These are phyloP conservation scores for Nicotiana tomentosiformis DNA, from an alignment of 257 asterid species.

Conservation along the genomic window DNA sequence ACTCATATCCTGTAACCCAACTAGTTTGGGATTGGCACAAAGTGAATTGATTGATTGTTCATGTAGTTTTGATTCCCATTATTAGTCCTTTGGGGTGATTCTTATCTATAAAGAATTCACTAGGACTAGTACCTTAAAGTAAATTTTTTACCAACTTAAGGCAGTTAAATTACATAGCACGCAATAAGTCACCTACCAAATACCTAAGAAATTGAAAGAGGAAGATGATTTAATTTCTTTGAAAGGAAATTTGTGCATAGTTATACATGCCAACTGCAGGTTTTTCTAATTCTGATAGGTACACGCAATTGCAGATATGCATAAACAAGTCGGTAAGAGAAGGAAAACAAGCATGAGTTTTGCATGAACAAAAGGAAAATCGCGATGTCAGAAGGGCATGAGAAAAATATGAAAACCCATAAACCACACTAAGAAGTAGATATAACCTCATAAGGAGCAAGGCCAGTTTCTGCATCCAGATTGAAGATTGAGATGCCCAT, in stretches of 20 bases:
- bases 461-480: conserved; percentile 42
- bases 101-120: neutral
- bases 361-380: neutral
- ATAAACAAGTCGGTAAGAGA: neutral
- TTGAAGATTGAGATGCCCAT: conserved; percentile 57
- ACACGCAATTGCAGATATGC: neutral
- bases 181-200: neutral
- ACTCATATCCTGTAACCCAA: neutral
- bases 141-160: neutral
- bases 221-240: neutral
- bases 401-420: neutral
- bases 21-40: neutral
- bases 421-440: neutral
- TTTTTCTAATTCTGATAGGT: neutral
- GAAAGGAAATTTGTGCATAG: neutral
- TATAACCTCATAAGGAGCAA: conserved; percentile 76
- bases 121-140: neutral
- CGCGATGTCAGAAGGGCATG: neutral
- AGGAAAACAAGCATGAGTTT: neutral
- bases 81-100: neutral
- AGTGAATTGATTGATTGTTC: neutral
- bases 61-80: neutral
- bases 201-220: neutral
- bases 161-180: neutral
- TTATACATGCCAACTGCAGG: neutral